Conservation (phyloP, 805 yeast species). For the Peterozyma xylosa region DNA sequence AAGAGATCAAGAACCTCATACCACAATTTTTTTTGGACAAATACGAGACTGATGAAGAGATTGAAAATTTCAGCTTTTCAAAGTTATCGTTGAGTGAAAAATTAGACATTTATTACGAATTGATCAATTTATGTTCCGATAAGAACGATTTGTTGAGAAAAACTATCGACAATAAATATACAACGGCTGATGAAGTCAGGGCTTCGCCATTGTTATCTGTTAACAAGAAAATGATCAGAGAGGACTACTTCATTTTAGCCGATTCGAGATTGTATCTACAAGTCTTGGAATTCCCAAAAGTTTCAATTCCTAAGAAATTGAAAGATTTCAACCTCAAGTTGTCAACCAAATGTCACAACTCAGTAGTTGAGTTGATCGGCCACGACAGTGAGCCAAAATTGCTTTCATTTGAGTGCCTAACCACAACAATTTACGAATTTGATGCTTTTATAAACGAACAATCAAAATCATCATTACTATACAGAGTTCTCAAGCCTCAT, state of each 20-base stretch:
- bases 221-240: slow-evolving; percentile 9
- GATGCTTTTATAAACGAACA: slow-evolving; percentile 21
- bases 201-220: slow-evolving; percentile 13
- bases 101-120: slow-evolving; percentile 36
- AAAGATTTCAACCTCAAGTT: slow-evolving; percentile 20
- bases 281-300: slow-evolving; percentile 20
- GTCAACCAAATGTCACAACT: slow-evolving; percentile 1
- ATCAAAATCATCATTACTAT: slow-evolving; percentile 13
- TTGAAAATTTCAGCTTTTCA: slow-evolving; percentile 25
- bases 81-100: slow-evolving; percentile 35
- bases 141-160: slow-evolving; percentile 34
- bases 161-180: slow-evolving; percentile 34
- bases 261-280: slow-evolving; percentile 44
- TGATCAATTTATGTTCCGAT: slow-evolving; percentile 35
- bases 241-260: slow-evolving; percentile 33
- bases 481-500: slow-evolving; percentile 20
- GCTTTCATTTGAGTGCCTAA: slow-evolving; percentile 28
- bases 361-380: slow-evolving; percentile 4
- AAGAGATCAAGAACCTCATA: slow-evolving; percentile 12
- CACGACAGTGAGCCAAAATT: slow-evolving; percentile 26
- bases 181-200: slow-evolving; percentile 17
- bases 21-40: slow-evolving; percentile 7
- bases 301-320: slow-evolving; percentile 26
- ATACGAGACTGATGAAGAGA: slow-evolving; percentile 11
- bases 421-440: slow-evolving; percentile 36